Percentiles rank a stretch among this genome's conserved stretches.
phyloP scores from a whole-genome alignment of 257 asterid genomes.

The Solanum gandarillasii region DNA sequence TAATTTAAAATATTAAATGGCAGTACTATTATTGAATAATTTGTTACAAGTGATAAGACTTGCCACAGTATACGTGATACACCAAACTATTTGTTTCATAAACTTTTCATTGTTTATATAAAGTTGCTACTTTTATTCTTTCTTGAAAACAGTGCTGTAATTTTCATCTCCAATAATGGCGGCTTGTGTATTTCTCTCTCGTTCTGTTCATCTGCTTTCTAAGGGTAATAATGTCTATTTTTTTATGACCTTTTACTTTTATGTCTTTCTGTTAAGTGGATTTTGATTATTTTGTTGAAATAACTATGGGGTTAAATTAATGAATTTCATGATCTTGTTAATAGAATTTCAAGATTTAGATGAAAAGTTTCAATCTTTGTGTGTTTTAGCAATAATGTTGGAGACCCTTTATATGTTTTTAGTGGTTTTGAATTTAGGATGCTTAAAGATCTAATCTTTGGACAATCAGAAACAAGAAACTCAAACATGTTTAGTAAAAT shows the following conservation, averaged over 20 bases:
- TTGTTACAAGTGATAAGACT: not conserved
- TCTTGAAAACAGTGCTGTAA: not conserved
- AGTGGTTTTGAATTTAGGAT: not conserved
- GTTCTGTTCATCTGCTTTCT: constrained; percentile 12
- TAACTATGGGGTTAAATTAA: not conserved
- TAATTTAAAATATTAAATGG: no score
- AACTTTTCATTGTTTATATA: not conserved
- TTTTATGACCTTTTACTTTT: not conserved
- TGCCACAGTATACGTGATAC: not conserved
- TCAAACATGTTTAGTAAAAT: not conserved
- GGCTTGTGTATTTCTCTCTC: constrained; percentile 52
- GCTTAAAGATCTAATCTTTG: not conserved
- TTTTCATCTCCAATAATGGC: constrained; percentile 32
- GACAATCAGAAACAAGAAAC: not conserved
- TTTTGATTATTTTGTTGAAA: not conserved
- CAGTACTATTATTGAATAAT: no score
- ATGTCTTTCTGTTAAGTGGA: not conserved
- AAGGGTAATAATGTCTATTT: constrained; percentile 1
- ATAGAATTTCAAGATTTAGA: not conserved
- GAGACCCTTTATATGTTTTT: not conserved
- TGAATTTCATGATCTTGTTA: not conserved
- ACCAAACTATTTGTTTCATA: not conserved
- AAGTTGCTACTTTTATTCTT: not conserved
- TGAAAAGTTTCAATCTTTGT: not conserved
- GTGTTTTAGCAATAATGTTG: not conserved